Conservation (phyloP, 805 yeast species). For the Saccharomycopsis sp. region DNA sequence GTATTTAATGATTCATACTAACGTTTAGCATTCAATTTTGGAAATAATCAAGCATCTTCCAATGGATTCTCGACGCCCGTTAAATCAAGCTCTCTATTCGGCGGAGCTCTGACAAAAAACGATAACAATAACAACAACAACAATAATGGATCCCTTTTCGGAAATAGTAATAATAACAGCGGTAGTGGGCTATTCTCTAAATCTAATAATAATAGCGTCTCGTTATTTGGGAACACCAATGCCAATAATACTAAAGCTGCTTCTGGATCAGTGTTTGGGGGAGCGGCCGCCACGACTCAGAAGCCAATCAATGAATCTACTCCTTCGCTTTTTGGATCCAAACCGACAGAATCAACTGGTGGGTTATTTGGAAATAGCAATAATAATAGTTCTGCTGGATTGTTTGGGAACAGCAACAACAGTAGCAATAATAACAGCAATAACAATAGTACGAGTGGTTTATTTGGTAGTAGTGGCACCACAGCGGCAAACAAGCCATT, state of each 20-base stretch:
- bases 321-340: background rate
- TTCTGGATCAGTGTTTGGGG: slow-evolving; percentile 2
- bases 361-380: background rate
- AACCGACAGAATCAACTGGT: background rate
- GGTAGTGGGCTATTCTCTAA: background rate
- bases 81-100: too few relatives aligned
- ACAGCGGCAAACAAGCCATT: background rate
- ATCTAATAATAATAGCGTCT: slow-evolving; percentile 18
- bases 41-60: too few relatives aligned
- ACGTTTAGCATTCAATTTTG: too few relatives aligned
- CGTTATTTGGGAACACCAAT: slow-evolving; percentile 21
- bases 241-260: slow-evolving; percentile 5
- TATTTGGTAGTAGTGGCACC: background rate
- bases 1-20: too few relatives aligned
- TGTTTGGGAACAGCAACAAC: background rate
- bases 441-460: background rate
- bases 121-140: too few relatives aligned
- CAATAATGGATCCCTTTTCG: slow-evolving; percentile 17
- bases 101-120: too few relatives aligned
- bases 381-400: background rate
- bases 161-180: background rate
- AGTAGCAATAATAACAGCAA: background rate
- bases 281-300: slow-evolving; percentile 3
- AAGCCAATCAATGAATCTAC: background rate
- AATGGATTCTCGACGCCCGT: too few relatives aligned